These are phyloP conservation scores for Linaria vulgaris DNA, from an alignment of 257 asterid genomes.

Conservation along the genomic window DNA sequence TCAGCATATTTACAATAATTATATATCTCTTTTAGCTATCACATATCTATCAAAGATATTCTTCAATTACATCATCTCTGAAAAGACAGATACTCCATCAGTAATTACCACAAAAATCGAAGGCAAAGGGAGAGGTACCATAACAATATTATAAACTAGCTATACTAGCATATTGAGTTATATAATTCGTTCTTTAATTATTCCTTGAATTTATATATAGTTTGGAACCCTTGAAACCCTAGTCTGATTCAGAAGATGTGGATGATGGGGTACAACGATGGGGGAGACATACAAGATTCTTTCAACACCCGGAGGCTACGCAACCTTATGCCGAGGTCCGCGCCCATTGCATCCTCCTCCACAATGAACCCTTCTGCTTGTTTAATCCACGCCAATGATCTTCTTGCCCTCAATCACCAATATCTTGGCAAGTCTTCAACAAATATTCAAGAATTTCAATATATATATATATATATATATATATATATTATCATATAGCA, in stretches of 20 bases:
- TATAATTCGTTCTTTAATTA: too few relatives aligned
- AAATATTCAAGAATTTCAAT: background rate
- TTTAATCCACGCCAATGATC: constrained; percentile 50
- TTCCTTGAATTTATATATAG: too few relatives aligned
- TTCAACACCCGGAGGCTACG: constrained; percentile 58
- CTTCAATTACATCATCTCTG: too few relatives aligned
- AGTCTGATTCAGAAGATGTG: constrained; percentile 47
- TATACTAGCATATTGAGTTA: too few relatives aligned
- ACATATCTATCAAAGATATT: too few relatives aligned
- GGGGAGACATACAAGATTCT: constrained; percentile 60
- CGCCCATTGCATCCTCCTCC: constrained; percentile 30
- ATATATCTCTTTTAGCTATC: too few relatives aligned
- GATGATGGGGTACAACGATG: constrained; percentile 91
- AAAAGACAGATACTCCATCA: too few relatives aligned
- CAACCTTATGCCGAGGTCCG: constrained; percentile 59
- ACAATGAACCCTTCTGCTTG: constrained; percentile 44
- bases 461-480: too few relatives aligned
- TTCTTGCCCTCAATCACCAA: constrained; percentile 73
- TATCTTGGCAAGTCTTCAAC: constrained; percentile 43
- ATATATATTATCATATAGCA: too few relatives aligned
- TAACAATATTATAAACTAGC: too few relatives aligned
- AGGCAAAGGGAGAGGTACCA: too few relatives aligned
- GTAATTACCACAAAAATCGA: too few relatives aligned
- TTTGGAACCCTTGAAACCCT: constrained; percentile 7
- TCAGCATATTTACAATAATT: background rate